A percentile compares a stretch with the other conserved stretches of the same genome.
Evolutionary conservation across 2,329 filamentous ascomycete species (phyloP).

Genomic region (Fusarium coicis): DNA sequence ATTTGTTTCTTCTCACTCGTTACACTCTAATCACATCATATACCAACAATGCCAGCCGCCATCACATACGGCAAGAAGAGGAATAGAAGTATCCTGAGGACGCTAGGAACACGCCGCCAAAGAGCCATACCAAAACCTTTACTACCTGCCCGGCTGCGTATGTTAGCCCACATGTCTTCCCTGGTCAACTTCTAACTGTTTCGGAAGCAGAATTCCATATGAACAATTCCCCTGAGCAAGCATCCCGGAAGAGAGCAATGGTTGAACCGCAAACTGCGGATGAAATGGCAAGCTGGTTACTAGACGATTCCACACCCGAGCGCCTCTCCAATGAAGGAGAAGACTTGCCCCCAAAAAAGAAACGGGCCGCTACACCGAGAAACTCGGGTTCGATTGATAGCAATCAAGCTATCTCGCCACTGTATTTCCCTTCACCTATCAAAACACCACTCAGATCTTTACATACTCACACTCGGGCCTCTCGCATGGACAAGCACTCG

Average conservation of each 20-base stretch:
- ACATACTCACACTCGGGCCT: constrained; percentile 1
- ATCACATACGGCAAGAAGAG: constrained; percentile 48
- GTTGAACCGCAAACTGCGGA: constrained; percentile 30
- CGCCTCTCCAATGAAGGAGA: constrained; percentile 2
- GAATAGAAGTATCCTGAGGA: constrained; percentile 42
- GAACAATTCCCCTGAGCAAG: constrained; percentile 13
- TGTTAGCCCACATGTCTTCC: background rate
- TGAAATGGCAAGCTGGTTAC: constrained; percentile 46
- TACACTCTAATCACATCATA: background rate
- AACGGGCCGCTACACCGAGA: constrained; percentile 1
- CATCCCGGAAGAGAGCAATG: constrained; percentile 16
- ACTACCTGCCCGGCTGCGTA: constrained; percentile 35
- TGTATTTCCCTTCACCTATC: constrained; percentile 19
- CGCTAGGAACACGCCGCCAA: constrained; percentile 44
- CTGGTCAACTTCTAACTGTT: background rate
- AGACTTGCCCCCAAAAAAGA: constrained; percentile 13
- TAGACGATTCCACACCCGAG: constrained; percentile 40
- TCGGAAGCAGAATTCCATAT: background rate
- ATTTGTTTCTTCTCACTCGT: background rate
- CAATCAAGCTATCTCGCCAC: constrained; percentile 11
- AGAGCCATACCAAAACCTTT: constrained; percentile 30
- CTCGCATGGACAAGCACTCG: constrained; percentile 22
- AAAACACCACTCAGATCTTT: background rate
- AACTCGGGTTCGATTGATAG: background rate
- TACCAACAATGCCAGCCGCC: constrained; percentile 38